Evolutionary conservation across 345 rosid species (phyloP).

Genomic region (Dovyalis caffra): DNA sequence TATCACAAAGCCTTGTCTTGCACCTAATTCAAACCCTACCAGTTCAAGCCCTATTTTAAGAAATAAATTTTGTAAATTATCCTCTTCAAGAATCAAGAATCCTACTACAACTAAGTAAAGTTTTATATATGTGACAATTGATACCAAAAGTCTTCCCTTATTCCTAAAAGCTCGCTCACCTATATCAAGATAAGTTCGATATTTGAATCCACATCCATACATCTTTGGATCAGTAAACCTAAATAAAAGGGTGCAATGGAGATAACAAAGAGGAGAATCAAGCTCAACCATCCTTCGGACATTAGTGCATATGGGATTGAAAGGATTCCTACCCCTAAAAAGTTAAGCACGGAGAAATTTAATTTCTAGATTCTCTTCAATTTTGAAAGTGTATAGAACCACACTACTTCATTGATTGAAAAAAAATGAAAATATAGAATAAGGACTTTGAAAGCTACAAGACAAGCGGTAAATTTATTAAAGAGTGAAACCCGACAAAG

Average conservation of each 20-base stretch:
- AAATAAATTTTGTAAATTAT: too few relatives aligned
- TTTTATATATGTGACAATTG: conserved; percentile 65
- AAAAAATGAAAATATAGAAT: neutral
- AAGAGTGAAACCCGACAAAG: conserved; percentile 55
- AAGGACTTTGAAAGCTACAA: too few relatives aligned
- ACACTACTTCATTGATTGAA: too few relatives aligned
- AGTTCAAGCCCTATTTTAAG: conserved; percentile 46
- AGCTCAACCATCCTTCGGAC: conserved; percentile 91
- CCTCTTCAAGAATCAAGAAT: conserved; percentile 82
- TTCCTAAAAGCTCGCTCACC: too few relatives aligned
- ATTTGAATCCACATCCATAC: too few relatives aligned
- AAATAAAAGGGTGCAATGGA: conserved; percentile 64
- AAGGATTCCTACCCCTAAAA: conserved; percentile 85
- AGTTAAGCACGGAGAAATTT: neutral
- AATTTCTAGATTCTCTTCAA: neutral
- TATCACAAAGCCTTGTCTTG: conserved; percentile 59
- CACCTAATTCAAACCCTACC: conserved; percentile 46
- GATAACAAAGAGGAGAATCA: conserved; percentile 53
- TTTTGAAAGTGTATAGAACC: too few relatives aligned
- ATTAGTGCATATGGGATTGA: conserved; percentile 82
- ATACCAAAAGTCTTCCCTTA: conserved; percentile 54
- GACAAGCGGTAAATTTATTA: neutral
- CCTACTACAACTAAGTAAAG: conserved; percentile 82
- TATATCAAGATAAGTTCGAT: too few relatives aligned
- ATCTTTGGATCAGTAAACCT: conserved; percentile 68